Base-by-base conservation (phyloP, 1,284 basidiomycete genomes). In the Ganoderma sp. region DNA sequence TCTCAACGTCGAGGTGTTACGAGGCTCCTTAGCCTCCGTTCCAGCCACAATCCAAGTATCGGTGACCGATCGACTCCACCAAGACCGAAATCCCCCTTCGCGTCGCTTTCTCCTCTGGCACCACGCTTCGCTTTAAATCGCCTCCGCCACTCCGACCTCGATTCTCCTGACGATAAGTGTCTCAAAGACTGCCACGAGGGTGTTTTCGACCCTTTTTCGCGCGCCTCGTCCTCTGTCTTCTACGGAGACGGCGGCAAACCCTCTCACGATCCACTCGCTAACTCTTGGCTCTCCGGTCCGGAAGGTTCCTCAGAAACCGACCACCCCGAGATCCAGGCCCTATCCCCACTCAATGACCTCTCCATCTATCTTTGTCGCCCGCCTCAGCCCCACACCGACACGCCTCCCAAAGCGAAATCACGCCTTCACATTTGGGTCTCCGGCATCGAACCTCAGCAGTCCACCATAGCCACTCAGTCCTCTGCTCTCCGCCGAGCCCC, bases 161-260 rank as follows among this genome's bases (percentile, higher is more conserved):
- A 42, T 60, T 25, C 37, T 15, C 12, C 37, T 2, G 25, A 60
- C 17, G 7, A 52, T 54, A 45, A 52, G 48, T 52, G 39, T 42
- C 42, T 61, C 14, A n/a, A 25, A 61, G 8, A 17, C 50, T 45
- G n/a, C 61, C 2, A 22, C 19, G 63, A 63, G 12, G 71, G 71
- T 64, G 68, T 67, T 17, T 71, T 75, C 64, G 71, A 73, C 62
- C 69, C 71, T 12, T 71, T 75, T 60, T 67, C 67, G 3, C 41
- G 58, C 14, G 32, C 19, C 17, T 54, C 63, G 22, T 37, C 67
- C 41, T 67, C 74, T 1, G 70, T 70, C 65, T 71, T 67, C 68
- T 43, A 32, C 41, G 17, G 8, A 25, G 73, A 69, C n/a, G 70
- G 71, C 57, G 56, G 60, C 10, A 60, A 48, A 39, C 43, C 64